Percentiles rank a stretch among this genome's conserved stretches.
phyloP scores from a whole-genome alignment of 306 rosid species.

The Rosa lucieae region DNA sequence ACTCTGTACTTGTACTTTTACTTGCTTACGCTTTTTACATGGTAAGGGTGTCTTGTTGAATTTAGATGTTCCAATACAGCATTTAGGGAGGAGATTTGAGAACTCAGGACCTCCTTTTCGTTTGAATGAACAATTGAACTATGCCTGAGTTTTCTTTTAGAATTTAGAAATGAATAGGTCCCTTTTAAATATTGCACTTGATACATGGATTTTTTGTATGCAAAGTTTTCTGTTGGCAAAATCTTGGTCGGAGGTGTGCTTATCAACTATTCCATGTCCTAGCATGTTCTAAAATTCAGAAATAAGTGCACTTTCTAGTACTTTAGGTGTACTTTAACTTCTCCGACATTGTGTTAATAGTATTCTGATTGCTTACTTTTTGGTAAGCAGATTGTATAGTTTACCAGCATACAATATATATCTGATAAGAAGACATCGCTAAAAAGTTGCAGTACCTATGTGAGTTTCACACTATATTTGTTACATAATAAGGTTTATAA shows the following conservation, averaged over 20 bases:
- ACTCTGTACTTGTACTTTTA: not conserved
- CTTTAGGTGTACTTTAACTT: not conserved
- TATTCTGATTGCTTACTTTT: not conserved
- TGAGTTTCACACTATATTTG: not conserved
- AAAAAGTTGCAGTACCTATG: not conserved
- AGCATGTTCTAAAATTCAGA: not conserved
- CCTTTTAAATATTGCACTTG: not conserved
- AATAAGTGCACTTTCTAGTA: not conserved
- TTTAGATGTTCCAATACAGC: not conserved
- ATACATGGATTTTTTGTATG: not conserved
- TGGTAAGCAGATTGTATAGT: not conserved
- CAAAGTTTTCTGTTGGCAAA: not conserved
- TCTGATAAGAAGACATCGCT: not conserved
- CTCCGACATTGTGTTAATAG: not conserved
- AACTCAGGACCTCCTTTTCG: not conserved
- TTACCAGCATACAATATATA: not conserved
- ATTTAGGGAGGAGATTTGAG: not conserved
- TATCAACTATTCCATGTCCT: not conserved
- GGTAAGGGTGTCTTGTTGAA: not conserved
- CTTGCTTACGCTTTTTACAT: not conserved
- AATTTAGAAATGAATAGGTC: not conserved
- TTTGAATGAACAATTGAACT: not conserved
- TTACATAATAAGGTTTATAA: not conserved
- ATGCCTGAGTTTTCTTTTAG: not conserved
- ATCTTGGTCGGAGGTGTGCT: not conserved